Conservation (phyloP, 148 eudicot genomes). For the Spergularia bocconei region DNA sequence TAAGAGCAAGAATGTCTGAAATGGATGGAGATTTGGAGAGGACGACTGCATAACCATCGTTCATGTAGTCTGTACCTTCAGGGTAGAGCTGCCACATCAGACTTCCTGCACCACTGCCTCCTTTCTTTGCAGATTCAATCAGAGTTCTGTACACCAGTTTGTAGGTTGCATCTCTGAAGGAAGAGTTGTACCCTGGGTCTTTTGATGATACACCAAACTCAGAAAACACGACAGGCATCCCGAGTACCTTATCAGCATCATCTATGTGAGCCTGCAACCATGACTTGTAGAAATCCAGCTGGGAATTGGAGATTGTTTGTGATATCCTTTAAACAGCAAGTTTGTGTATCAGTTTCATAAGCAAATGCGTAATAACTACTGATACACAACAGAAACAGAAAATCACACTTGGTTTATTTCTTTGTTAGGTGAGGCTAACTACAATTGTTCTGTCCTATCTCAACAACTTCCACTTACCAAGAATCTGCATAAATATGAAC, state of each 20-base stretch:
- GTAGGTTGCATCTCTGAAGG: slow-evolving; percentile 50
- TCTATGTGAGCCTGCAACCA: slow-evolving; percentile 85
- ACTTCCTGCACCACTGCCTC: slow-evolving; percentile 77
- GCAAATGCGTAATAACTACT: background rate
- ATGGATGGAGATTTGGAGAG: slow-evolving; percentile 53
- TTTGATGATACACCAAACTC: slow-evolving; percentile 73
- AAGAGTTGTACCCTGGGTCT: slow-evolving; percentile 59
- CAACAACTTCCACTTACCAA: slow-evolving; percentile 44
- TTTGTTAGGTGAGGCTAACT: background rate
- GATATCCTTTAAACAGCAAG: slow-evolving; percentile 54
- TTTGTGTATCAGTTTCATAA: slow-evolving; percentile 1
- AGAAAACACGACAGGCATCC: slow-evolving; percentile 66
- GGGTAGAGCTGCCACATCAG: slow-evolving; percentile 85
- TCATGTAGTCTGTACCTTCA: slow-evolving; percentile 69
- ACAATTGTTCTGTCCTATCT: background rate
- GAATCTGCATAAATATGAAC: slow-evolving; percentile 78
- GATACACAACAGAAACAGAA: background rate
- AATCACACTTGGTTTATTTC: too few species aligned
- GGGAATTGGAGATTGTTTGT: slow-evolving; percentile 39
- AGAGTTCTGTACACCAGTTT: slow-evolving; percentile 44
- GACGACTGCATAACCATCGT: slow-evolving; percentile 71
- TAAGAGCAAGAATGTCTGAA: slow-evolving; percentile 55
- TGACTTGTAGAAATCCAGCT: slow-evolving; percentile 57
- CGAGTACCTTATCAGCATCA: slow-evolving; percentile 60
- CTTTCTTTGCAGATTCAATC: slow-evolving; percentile 58